Percentiles rank a stretch among this genome's conserved stretches.
These are phyloP conservation scores for Ganoderma resinaceum DNA, from an alignment of 1,284 basidiomycete species.

Conservation along the genomic window DNA sequence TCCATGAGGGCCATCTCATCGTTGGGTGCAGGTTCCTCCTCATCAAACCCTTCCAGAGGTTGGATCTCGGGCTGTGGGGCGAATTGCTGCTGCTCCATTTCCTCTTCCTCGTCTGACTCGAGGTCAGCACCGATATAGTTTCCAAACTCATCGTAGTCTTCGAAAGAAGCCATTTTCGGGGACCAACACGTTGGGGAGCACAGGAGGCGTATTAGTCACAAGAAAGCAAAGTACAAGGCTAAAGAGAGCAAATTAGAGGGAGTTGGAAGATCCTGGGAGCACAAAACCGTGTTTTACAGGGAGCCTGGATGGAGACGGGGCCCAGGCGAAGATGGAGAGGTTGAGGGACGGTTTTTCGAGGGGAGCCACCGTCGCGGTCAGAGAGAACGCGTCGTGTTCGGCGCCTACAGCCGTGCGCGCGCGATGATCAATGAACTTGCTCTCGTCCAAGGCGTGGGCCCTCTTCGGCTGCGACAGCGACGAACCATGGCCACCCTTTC, in stretches of 20 bases:
- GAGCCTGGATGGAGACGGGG: neutral
- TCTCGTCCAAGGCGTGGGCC: conserved; percentile 11
- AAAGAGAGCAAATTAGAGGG: neutral
- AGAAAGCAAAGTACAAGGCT: neutral
- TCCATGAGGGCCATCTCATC: conserved; percentile 79
- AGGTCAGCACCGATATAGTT: conserved; percentile 96
- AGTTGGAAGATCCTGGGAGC: neutral
- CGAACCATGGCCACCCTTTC: conserved; percentile 74
- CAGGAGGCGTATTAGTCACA: neutral
- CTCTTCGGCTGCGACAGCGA: conserved; percentile 10
- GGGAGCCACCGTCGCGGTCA: conserved; percentile 30
- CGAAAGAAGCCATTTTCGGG: conserved; percentile 74
- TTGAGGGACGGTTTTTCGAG: conserved; percentile 21
- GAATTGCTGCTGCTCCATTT: conserved; percentile 60
- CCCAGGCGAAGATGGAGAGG: neutral
- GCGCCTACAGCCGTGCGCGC: conserved; percentile 19
- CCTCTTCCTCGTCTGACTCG: conserved; percentile 87
- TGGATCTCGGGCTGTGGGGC: conserved; percentile 43
- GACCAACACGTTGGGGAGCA: conserved; percentile 1
- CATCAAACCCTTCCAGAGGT: conserved; percentile 80
- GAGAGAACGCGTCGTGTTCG: conserved; percentile 27
- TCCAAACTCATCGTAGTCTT: conserved; percentile 92
- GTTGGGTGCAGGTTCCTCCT: conserved; percentile 60
- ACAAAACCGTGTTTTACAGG: neutral
- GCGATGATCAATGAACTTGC: conserved; percentile 9